Evolutionary conservation across 1,284 basidiomycete species (phyloP), one percentile per base, ranked within the genome.

Genomic region (Neonothopanus nambi): DNA sequence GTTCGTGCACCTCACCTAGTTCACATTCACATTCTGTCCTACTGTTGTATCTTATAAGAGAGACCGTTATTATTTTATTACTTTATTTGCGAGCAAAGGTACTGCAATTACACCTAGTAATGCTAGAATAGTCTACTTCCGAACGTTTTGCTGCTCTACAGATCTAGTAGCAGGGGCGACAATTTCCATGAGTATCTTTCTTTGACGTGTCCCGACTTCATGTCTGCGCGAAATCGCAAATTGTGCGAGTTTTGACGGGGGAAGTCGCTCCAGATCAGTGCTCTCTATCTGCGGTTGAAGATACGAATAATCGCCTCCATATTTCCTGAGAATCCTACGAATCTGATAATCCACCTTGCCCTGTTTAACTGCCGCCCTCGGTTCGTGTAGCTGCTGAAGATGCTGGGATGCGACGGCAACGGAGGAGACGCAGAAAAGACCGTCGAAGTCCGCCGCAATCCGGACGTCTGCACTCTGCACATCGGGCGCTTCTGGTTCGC

Each of bases 251-350:
- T 68, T 70, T 36, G 73, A 51, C n/a, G 77, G 72, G 20, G 70
- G 69, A 30, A 75, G 65, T 48, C 66, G 60, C 44, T 59, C 55
- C 36, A 66, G 62, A 9, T 63, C 58, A 3, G 61, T 64, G 36
- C 55, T 48, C 3, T 59, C 52, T 13, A 60, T 51, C 24, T 57
- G 51, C 15, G 67, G 69, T 38, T 74, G 61, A 56, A 77, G 79
- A 26, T 72, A 73, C 13, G 74, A 68, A 60, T 86, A 87, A 58
- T 82, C 76, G 28, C 82, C 81, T 5, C 70, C 78, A 23, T 65
- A 59, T 13, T 61, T 62, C 61, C 80, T 77, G 30, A 60, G 59
- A 26, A 64, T 24, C 48, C 52, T 30, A 3, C 41, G 40, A 17
- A 42, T 23, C 30, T 51, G 49, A 23, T 43, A 51, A 11, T 51